Conservation (phyloP, 2,329 filamentous ascomycete genomes). For the Neofusicoccum cordaticola region DNA sequence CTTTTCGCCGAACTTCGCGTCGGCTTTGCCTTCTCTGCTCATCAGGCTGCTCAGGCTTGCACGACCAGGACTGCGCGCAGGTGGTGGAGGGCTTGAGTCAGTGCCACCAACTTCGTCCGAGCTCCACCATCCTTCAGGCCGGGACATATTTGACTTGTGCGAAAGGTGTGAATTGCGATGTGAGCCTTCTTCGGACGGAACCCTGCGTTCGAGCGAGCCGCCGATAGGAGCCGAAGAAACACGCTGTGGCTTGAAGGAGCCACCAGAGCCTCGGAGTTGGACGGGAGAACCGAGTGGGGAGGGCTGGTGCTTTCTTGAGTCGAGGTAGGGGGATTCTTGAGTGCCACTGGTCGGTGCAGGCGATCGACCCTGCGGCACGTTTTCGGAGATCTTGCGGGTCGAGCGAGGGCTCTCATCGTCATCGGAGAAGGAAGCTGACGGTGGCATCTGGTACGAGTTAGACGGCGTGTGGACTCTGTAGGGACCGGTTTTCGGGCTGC, state of each 20-base stretch:
- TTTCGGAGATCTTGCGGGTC: constrained; percentile 17
- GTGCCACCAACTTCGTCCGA: constrained; percentile 35
- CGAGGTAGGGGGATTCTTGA: background rate
- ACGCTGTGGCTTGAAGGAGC: background rate
- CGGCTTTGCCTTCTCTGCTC: constrained; percentile 25
- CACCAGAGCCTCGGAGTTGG: background rate
- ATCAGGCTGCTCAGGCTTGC: constrained; percentile 11
- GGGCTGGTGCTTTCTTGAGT: constrained; percentile 1
- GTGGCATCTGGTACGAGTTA: background rate
- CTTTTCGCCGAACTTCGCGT: constrained; percentile 29
- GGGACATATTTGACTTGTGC: constrained; percentile 25
- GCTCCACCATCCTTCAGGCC: constrained; percentile 41
- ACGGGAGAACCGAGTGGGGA: constrained; percentile 8
- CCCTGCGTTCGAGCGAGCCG: background rate
- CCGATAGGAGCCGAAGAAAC: background rate
- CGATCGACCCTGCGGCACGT: background rate
- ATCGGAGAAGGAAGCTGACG: constrained; percentile 2
- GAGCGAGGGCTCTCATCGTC: constrained; percentile 14
- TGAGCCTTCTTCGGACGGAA: constrained; percentile 9
- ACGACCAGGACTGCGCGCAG: constrained; percentile 20
- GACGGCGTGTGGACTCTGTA: constrained; percentile 10
- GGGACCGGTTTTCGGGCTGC: constrained; percentile 8
- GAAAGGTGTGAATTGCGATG: constrained; percentile 15
- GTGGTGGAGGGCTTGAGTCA: constrained; percentile 20
- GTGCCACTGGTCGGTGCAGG: background rate